A percentile compares a stretch with the other conserved stretches of the same genome.
These are phyloP conservation scores for Dioscorea cayenensis DNA, from an alignment of 116 monocot genomes.

Conservation along the genomic window DNA sequence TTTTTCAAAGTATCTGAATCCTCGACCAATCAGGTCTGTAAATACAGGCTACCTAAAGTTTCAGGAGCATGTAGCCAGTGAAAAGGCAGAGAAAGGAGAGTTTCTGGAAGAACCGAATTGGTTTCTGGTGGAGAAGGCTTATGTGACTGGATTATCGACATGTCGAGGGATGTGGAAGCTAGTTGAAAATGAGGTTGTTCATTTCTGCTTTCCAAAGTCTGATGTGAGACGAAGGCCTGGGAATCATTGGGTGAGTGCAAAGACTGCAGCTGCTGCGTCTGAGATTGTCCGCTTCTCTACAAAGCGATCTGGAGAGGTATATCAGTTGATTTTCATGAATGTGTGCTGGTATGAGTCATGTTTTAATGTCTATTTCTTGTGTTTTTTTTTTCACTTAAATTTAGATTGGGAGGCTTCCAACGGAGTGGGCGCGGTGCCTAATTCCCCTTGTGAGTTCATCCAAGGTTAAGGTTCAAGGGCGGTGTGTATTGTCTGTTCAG, in stretches of 20 bases:
- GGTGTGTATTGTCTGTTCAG: constrained; percentile 31
- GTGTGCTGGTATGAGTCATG: neutral
- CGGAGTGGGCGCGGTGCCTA: constrained; percentile 66
- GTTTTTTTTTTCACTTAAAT: neutral
- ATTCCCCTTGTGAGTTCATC: constrained; percentile 71
- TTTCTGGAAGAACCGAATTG: constrained; percentile 65
- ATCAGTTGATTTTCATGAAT: neutral
- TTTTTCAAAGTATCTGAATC: constrained; percentile 36
- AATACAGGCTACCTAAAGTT: constrained; percentile 11
- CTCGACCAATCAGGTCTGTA: constrained; percentile 45
- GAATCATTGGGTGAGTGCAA: constrained; percentile 34
- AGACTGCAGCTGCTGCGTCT: constrained; percentile 37
- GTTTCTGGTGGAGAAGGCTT: constrained; percentile 69
- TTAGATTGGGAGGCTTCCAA: constrained; percentile 70
- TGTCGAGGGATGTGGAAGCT: constrained; percentile 44
- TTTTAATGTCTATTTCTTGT: neutral
- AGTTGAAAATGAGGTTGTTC: constrained; percentile 54
- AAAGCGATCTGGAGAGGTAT: constrained; percentile 67
- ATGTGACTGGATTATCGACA: constrained; percentile 55
- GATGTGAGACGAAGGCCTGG: constrained; percentile 16
- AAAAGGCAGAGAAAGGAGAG: constrained; percentile 33
- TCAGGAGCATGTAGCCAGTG: neutral
- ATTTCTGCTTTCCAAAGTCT: constrained; percentile 53
- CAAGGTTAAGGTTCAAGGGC: constrained; percentile 68
- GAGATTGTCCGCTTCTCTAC: constrained; percentile 84